A percentile compares a stretch with the other conserved stretches of the same genome.
These are phyloP conservation scores for Solanum virginianum DNA, from an alignment of 257 asterid genomes.

Conservation along the genomic window DNA sequence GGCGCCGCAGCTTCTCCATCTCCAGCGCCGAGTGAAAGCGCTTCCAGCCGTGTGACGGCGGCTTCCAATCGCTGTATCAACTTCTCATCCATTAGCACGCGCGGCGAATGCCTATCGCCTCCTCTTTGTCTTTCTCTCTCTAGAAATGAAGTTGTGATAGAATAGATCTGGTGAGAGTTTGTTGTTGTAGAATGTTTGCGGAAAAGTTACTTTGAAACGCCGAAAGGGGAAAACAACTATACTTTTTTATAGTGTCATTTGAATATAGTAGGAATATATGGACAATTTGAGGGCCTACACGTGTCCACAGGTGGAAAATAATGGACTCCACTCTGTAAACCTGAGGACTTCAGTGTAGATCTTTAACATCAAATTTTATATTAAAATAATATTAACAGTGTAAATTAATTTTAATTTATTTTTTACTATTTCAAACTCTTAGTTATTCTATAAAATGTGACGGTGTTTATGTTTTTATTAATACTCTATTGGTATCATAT, in stretches of 20 bases:
- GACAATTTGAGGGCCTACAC: not conserved
- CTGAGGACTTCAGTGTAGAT: no score
- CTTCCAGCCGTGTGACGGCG: slow-evolving; percentile 81
- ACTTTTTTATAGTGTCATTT: not conserved
- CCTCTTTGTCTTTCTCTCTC: not conserved
- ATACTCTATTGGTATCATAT: no score
- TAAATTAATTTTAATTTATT: no score
- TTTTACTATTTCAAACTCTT: no score
- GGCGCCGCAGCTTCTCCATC: slow-evolving; percentile 33
- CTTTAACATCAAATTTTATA: no score
- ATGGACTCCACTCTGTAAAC: not conserved
- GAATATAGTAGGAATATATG: not conserved
- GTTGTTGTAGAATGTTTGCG: not conserved
- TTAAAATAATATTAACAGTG: no score
- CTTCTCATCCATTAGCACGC: slow-evolving; percentile 44
- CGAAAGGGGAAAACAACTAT: not conserved
- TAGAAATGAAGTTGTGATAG: not conserved
- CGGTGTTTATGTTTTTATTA: no score
- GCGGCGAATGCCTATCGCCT: not conserved
- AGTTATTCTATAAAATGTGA: no score
- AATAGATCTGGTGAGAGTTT: slow-evolving; percentile 21
- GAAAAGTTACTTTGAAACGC: not conserved
- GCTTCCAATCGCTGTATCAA: slow-evolving; percentile 76
- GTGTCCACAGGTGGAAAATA: not conserved
- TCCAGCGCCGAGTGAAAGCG: slow-evolving; percentile 38